These are phyloP conservation scores for Penicillium sp. DNA, from an alignment of 2,329 filamentous ascomycete species.

Conservation along the genomic window DNA sequence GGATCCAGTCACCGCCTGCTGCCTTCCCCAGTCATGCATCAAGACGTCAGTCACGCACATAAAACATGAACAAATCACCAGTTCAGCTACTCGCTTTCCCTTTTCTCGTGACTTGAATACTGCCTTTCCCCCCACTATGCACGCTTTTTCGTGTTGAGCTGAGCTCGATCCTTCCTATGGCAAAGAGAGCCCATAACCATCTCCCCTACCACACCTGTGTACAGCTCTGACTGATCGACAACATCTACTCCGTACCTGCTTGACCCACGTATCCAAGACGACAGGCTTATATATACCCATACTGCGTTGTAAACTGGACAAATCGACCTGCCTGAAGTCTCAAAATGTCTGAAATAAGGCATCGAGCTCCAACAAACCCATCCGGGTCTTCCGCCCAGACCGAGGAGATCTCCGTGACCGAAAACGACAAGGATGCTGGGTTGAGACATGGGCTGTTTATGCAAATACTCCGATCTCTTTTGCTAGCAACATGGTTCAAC, in stretches of 20 bases:
- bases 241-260: neutral
- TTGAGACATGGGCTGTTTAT: slow-evolving; percentile 44
- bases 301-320: neutral
- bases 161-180: neutral
- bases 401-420: slow-evolving; percentile 19
- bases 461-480: slow-evolving; percentile 44
- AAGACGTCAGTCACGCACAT: neutral
- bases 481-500: slow-evolving; percentile 44
- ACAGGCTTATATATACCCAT: neutral
- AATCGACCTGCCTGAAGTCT: neutral
- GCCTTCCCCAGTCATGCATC: neutral
- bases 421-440: slow-evolving; percentile 25
- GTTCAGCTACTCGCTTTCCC: neutral
- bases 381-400: slow-evolving; percentile 17
- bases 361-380: slow-evolving; percentile 24
- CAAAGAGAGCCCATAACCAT: neutral
- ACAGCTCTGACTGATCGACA: neutral
- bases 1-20: neutral
- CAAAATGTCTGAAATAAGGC: slow-evolving; percentile 32
- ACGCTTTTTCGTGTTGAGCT: neutral
- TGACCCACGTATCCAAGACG: neutral
- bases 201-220: neutral
- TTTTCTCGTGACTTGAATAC: neutral
- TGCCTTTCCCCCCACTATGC: neutral
- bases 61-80: neutral